Conservation (phyloP, 306 rosid species). For the Mimosa bimucronata region DNA sequence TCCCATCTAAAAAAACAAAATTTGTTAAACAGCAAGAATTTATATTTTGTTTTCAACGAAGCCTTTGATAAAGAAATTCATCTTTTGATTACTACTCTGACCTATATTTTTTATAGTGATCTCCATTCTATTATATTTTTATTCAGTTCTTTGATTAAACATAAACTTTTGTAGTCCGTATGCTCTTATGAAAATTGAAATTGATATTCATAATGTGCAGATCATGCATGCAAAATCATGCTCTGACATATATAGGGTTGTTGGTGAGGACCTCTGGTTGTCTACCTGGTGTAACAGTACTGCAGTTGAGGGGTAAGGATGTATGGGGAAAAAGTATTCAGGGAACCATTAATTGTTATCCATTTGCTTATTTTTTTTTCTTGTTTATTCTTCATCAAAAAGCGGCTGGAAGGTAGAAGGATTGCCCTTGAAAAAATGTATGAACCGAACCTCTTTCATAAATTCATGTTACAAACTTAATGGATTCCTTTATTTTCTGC, state of each 20-base stretch:
- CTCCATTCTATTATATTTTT: not conserved
- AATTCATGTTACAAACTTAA: not conserved
- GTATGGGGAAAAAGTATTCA: not conserved
- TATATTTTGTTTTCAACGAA: not conserved
- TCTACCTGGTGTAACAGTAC: constrained; percentile 71
- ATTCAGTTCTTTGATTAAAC: not conserved
- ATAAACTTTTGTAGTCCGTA: constrained; percentile 9
- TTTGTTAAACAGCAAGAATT: too few species aligned
- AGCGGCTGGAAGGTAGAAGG: constrained; percentile 72
- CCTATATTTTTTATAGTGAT: not conserved
- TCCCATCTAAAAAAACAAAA: constrained; percentile 20
- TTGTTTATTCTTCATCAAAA: constrained; percentile 49
- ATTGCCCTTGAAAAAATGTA: constrained; percentile 61
- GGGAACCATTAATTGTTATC: not conserved
- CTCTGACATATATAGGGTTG: constrained; percentile 53
- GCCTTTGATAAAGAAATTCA: not conserved
- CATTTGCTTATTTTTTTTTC: constrained; percentile 32
- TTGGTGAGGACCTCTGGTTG: too few species aligned
- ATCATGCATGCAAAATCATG: constrained; percentile 58
- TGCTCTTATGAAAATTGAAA: constrained; percentile 8
- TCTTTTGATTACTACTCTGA: constrained; percentile 14
- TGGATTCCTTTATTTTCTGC: not conserved
- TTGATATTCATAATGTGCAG: constrained; percentile 37
- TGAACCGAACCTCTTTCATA: constrained; percentile 17
- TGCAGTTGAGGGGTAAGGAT: constrained; percentile 61